Base-by-base conservation (phyloP, 2,329 filamentous ascomycete genomes). In the Rosellinia necatrix region DNA sequence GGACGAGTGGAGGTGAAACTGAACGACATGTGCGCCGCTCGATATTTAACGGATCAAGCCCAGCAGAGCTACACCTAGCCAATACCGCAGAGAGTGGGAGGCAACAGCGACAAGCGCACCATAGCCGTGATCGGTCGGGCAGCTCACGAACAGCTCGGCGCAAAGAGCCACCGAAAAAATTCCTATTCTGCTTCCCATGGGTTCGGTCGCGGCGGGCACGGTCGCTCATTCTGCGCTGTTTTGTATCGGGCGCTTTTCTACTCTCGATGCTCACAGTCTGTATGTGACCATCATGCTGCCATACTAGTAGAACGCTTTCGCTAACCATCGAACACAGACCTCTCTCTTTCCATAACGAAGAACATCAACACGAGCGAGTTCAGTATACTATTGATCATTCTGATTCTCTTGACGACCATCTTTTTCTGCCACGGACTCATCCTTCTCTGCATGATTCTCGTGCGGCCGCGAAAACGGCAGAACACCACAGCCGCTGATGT, bases 361-460 rank as follows among this genome's bases (percentile, higher is more conserved):
- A 82, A 82, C 35, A 78, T 85, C 58, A 76, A 82, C 47, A 83
- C 82, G 37, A 84, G 84, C 70, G 88, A 91, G 71, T 87, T 96
- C 67, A 89, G 91, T 66, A 84, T 96, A 56, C 78, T 96, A 49
- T 81, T 96, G 57, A 87, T 96, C 53, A 80, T 96, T 49, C 79
- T 92, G 61, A 87, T 96, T 54, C 75, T 96, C 48, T 77, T 87
- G 49, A 81, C 87, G 29, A 86, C 88, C 2, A 84, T 93, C 62
- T 85, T 96, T 74, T 94, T 96, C 78, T 88, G 85, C 67, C 90
- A 96, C 72, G 84, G 86, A 37, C 75, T 94, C 13, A 82, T 94
- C 54, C 85, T 89, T 15, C 79, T 96, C 3, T 87, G 84, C 71
- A 81, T 96, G 73, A 72, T 89, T 43, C 72, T 88, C 12, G 73